Conservation (phyloP, 305 asterid species). For the Fraxinus floribunda region DNA sequence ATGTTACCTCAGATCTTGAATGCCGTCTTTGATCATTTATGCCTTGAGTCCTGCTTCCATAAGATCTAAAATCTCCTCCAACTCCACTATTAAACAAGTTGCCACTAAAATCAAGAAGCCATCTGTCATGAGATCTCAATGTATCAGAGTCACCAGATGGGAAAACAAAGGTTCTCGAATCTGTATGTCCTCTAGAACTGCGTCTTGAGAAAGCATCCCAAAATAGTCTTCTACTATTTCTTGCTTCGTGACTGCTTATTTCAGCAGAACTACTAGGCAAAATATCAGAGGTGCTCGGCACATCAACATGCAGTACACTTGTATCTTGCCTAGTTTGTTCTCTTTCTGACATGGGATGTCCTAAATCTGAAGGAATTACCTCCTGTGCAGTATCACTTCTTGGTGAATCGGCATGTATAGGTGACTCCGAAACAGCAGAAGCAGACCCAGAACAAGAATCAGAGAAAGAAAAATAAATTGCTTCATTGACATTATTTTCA, state of each 20-base stretch:
- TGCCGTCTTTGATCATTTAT: constrained; percentile 51
- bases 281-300: constrained; percentile 42
- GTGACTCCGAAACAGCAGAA: constrained; percentile 50
- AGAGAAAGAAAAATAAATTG: constrained; percentile 49
- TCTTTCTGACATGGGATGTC: constrained; percentile 54
- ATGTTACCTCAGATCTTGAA: constrained; percentile 76
- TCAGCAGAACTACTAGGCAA: constrained; percentile 55
- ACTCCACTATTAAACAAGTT: constrained; percentile 49
- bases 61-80: constrained; percentile 52
- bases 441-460: constrained; percentile 36
- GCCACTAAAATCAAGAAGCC: constrained; percentile 62
- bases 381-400: constrained; percentile 44
- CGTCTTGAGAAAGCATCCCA: constrained; percentile 87
- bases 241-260: constrained; percentile 49
- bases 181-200: constrained; percentile 61
- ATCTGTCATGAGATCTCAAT: constrained; percentile 54
- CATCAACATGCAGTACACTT: constrained; percentile 54
- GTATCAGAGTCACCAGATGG: constrained; percentile 53
- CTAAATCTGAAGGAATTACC: constrained; percentile 44
- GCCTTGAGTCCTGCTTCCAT: constrained; percentile 41
- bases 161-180: constrained; percentile 42
- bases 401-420: constrained; percentile 31
- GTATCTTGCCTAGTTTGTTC: constrained; percentile 52
- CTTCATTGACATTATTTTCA: constrained; percentile 54
- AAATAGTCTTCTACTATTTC: constrained; percentile 80